Evolutionary conservation across 2,329 filamentous ascomycete genomes (phyloP), one percentile per base, ranked within the genome.

Genomic region (Fusarium redolens): DNA sequence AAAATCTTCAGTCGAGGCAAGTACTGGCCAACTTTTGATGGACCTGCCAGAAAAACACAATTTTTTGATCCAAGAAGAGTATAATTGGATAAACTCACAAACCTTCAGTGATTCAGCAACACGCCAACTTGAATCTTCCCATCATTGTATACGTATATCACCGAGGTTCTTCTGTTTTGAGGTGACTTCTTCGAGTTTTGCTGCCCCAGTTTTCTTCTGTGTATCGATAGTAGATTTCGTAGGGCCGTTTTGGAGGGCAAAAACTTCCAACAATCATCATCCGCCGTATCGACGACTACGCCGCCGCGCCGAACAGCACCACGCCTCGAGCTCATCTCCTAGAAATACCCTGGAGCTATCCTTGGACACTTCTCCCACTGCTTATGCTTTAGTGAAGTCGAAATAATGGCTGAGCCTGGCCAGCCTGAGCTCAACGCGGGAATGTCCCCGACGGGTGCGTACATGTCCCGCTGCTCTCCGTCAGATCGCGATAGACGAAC

Each of bases 371-470:
- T 3, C 35, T 69, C 41, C 37, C 40, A 68, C 51, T 71, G 74
- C 73, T 74, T 71, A 75, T 76, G 75, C 61, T 68, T 66, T 71
- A 71, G 75, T 72, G 74, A 76, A 75, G 78, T 75, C 78, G 77
- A 77, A 80, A 82, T 74, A 73, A 84, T 84, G 82, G 82, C 81
- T 79, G 82, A 83, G 79, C 77, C 81, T 75, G 81, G 80, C 74
- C 82, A 81, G 75, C 77, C 80, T 73, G 77, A 80, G 67, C 76
- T 78, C 73, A 78, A 74, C 75, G 79, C 76, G 72, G 62, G 45
- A 47, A 76, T 79, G 74, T 80, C 80, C 58, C 76, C 81, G 43
- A 72, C 78, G 79, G 81, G 82, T 84, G 80, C 72, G 81, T 77
- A 67, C 37, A 51, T 63, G 56, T 69, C 51, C 61, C 63, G 47